Evolutionary conservation across 176 grass and related monocot genomes (phyloP).

Genomic region (Thinopyrum elongatum): DNA sequence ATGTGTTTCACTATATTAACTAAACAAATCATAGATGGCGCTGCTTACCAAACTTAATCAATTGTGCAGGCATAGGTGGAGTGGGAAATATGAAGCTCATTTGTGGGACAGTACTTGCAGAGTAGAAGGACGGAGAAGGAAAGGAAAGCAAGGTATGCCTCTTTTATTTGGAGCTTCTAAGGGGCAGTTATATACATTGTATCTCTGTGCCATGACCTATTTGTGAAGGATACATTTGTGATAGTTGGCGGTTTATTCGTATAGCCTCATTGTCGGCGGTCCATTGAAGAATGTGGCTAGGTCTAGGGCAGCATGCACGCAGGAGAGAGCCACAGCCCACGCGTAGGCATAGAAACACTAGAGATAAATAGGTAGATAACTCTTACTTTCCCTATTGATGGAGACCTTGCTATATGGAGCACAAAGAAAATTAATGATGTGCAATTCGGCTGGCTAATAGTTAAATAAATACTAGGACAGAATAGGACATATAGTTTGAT

Average conservation of each 20-base stretch:
- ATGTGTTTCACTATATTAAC: slow-evolving; percentile 5
- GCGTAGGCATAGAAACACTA: neutral
- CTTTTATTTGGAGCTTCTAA: slow-evolving; percentile 13
- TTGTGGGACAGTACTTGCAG: slow-evolving; percentile 90
- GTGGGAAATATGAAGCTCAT: slow-evolving; percentile 96
- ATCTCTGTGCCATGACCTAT: neutral
- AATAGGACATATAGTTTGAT: neutral
- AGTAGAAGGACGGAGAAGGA: slow-evolving; percentile 86
- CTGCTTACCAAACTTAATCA: slow-evolving; percentile 16
- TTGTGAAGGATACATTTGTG: neutral
- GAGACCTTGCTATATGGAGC: neutral
- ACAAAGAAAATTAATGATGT: neutral
- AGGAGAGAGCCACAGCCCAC: neutral
- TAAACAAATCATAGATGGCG: neutral
- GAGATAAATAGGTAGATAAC: neutral
- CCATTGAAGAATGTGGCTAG: neutral
- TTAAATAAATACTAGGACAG: neutral
- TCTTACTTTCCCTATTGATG: neutral
- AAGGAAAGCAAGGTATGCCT: slow-evolving; percentile 84
- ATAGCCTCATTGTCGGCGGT: neutral
- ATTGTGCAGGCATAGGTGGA: slow-evolving; percentile 88
- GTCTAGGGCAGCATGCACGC: neutral
- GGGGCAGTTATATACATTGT: neutral
- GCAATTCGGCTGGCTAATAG: neutral
- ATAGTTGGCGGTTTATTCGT: neutral